A percentile compares a stretch with the other conserved stretches of the same genome.
Conservation (phyloP, 495 filamentous ascomycete genomes). For the Choiromyces venosus region DNA sequence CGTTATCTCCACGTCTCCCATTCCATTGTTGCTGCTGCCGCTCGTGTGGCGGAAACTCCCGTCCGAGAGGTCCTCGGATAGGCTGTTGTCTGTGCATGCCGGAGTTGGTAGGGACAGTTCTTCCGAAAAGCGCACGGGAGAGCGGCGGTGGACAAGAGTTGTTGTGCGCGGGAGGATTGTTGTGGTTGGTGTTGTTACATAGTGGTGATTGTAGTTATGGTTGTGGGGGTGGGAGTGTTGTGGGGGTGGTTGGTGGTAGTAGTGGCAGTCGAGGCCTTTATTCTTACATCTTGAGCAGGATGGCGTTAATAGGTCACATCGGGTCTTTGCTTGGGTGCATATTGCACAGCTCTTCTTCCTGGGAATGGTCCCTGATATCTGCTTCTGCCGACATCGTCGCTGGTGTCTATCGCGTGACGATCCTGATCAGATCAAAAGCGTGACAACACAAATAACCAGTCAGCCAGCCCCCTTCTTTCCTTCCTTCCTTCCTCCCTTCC, state of each 20-base stretch:
- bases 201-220: no score
- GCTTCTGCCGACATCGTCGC: conserved; percentile 37
- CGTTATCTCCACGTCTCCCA: conserved; percentile 13
- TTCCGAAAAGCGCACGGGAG: background rate
- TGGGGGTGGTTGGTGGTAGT: conserved; percentile 17
- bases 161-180: background rate
- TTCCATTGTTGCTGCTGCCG: conserved; percentile 8
- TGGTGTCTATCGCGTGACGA: conserved; percentile 39
- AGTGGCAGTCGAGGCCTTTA: conserved; percentile 35
- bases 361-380: conserved; percentile 35
- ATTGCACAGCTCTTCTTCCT: conserved; percentile 38
- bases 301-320: conserved; percentile 34
- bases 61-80: conserved; percentile 17
- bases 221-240: conserved; percentile 9
- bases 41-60: conserved; percentile 2
- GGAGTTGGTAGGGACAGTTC: conserved; percentile 27
- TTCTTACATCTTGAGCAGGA: conserved; percentile 33
- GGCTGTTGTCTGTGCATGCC: conserved; percentile 20
- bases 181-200: background rate
- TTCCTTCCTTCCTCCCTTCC: background rate
- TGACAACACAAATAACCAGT: background rate
- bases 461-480: background rate
- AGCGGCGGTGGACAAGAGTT: background rate
- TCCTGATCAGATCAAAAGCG: conserved; percentile 12
- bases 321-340: conserved; percentile 38